Conservation (phyloP, 1,284 basidiomycete species). For the Naganishia liquefaciens region DNA sequence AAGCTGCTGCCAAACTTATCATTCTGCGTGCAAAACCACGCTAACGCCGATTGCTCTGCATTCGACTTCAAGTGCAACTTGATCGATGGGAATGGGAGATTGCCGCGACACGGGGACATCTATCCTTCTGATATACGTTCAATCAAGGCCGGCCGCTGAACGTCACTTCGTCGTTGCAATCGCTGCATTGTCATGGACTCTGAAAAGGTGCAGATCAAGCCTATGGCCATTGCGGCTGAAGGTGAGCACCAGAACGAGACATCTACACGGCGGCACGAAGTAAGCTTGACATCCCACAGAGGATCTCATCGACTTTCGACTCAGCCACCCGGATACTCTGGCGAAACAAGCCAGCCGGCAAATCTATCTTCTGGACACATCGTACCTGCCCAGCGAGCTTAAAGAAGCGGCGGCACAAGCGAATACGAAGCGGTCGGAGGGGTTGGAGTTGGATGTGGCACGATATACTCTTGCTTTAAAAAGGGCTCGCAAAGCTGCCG, state of each 20-base stretch:
- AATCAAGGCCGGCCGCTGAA: too few relatives aligned
- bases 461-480: slow-evolving; percentile 22
- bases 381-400: slow-evolving; percentile 16
- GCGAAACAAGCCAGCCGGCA: slow-evolving; percentile 23
- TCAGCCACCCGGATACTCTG: slow-evolving; percentile 16
- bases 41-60: too few relatives aligned
- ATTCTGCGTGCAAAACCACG: too few relatives aligned
- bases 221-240: slow-evolving; percentile 4
- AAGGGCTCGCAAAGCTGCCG: slow-evolving; percentile 16
- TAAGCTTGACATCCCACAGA: background rate
- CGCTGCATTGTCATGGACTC: background rate
- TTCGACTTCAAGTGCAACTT: too few relatives aligned
- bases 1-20: too few relatives aligned
- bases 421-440: slow-evolving; percentile 6
- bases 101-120: too few relatives aligned
- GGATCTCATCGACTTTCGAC: slow-evolving; percentile 16
- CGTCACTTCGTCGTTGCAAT: too few relatives aligned
- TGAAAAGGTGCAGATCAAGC: background rate
- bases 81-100: too few relatives aligned
- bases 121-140: too few relatives aligned
- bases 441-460: slow-evolving; percentile 18
- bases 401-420: slow-evolving; percentile 5
- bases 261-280: background rate
- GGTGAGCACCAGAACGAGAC: background rate
- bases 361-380: slow-evolving; percentile 20